These are phyloP conservation scores for Petunia secreta DNA, from an alignment of 257 asterid genomes.

Conservation along the genomic window DNA sequence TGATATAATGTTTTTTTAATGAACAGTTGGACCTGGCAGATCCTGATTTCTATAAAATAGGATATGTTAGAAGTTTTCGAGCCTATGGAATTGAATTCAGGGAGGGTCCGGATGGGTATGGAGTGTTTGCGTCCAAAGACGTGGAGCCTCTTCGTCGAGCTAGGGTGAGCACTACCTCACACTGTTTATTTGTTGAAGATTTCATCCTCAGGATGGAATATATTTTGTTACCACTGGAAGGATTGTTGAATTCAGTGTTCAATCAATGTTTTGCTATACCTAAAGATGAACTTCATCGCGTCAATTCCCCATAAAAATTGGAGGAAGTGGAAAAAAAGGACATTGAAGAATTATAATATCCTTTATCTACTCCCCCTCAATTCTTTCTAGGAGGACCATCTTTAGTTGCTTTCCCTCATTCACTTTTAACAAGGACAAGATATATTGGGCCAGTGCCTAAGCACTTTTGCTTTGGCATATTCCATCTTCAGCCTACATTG, in stretches of 20 bases:
- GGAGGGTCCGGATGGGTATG: slow-evolving; percentile 98
- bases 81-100: slow-evolving; percentile 94
- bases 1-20: slow-evolving; percentile 20
- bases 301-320: slow-evolving; percentile 11
- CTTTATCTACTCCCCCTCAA: slow-evolving; percentile 3
- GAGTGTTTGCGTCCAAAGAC: slow-evolving; percentile 94
- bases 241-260: slow-evolving; percentile 11
- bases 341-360: not conserved
- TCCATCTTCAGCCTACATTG: not conserved
- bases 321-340: not conserved
- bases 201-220: not conserved
- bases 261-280: not conserved
- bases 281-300: not conserved
- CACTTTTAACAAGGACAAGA: not conserved
- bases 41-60: slow-evolving; percentile 96
- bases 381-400: slow-evolving; percentile 18
- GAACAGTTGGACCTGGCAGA: slow-evolving; percentile 85
- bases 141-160: slow-evolving; percentile 97
- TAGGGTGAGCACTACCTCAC: slow-evolving; percentile 54
- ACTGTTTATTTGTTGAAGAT: not conserved
- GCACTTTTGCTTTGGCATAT: not conserved
- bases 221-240: not conserved
- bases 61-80: slow-evolving; percentile 85
- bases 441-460: slow-evolving; percentile 2
- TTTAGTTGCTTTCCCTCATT: slow-evolving; percentile 2